Base-by-base conservation (phyloP, 2,329 filamentous ascomycete genomes). In the Coniella vitis region DNA sequence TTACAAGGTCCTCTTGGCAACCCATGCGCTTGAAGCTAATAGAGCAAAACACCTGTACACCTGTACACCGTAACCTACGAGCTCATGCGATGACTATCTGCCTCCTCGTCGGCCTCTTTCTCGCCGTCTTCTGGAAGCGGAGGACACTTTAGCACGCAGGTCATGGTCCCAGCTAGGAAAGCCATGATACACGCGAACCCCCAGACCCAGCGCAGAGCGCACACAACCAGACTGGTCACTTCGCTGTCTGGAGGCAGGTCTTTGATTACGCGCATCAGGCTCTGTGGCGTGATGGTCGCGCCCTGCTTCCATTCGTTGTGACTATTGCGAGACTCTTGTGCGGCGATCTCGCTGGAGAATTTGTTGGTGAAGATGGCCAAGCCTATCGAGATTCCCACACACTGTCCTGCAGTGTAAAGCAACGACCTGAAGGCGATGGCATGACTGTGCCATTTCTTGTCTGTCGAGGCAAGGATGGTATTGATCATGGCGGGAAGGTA, bases 401-500 rank as follows among this genome's bases (percentile, higher is more conserved):
- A 53, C 17, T 53, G 51, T 7, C 51, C 51, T 7, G 43, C 47
- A 4, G 51, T 53, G 31, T 50, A 45, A 4, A 53, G 22, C 21
- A 47, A 32, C 8, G 51, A 47, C 29, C 51, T 43, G 21, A 22
- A 47, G 21, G 51, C 51, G 7, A 53, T 50, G 20, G 51, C 51
- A 17, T 53, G 44, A 21, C 47, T 14, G 31, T 53, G 51, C 47
- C 44, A 50, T 17, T 42, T 20, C 19, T 34, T 38, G 10, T 47
- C 47, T 8, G 51, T 53, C 19, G 36, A 44, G 19, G 51, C 51
- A 10, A 53, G 20, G 35, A 53, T 42, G 17, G 51, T 49, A 22
- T 45, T 53, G 43, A 53, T 43, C 47, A 53, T 41, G 40, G 51
- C 44, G 5, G 51, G 51, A 17, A 39, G n/a, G 7, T 38, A 50